Conservation (phyloP, 805 yeast genomes). For the Pichia ethanolica region DNA sequence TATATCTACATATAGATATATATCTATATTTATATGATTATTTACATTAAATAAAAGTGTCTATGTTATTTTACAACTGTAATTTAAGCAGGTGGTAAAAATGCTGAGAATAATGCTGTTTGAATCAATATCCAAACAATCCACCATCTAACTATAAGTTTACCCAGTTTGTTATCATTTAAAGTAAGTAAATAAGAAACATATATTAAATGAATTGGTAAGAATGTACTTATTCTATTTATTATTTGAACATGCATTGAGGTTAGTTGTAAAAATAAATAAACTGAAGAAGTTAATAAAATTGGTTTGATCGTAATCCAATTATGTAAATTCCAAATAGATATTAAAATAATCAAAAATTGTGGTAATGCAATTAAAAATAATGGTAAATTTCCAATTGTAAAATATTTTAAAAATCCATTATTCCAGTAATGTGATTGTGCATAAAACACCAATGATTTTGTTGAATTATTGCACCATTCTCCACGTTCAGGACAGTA, state of each 20-base stretch:
- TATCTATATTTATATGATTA: no score
- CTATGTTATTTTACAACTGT: no score
- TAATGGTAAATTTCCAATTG: slow-evolving; percentile 71
- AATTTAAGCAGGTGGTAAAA: slow-evolving; percentile 81
- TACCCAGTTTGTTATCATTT: slow-evolving; percentile 2
- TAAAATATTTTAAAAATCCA: slow-evolving; percentile 83
- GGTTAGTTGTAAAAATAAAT: slow-evolving; percentile 44
- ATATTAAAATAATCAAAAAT: slow-evolving; percentile 35
- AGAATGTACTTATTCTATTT: slow-evolving; percentile 67
- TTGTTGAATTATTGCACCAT: slow-evolving; percentile 63
- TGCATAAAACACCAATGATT: slow-evolving; percentile 60
- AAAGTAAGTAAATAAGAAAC: slow-evolving; percentile 29
- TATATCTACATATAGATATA: no score
- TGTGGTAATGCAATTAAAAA: slow-evolving; percentile 72
- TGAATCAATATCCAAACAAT: slow-evolving; percentile 60
- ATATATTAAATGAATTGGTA: slow-evolving; percentile 75
- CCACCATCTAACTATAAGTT: slow-evolving; percentile 34
- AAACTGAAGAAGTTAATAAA: slow-evolving; percentile 33
- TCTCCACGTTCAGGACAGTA: slow-evolving; percentile 69
- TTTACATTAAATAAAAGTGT: no score
- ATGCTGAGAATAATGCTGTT: slow-evolving; percentile 63
- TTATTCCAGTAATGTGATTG: slow-evolving; percentile 79
- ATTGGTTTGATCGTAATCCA: slow-evolving; percentile 30
- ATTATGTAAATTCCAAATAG: slow-evolving; percentile 33
- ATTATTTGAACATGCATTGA: slow-evolving; percentile 83